These are phyloP conservation scores for Eutrema heterophyllum DNA, from an alignment of 345 rosid genomes.

Conservation along the genomic window DNA sequence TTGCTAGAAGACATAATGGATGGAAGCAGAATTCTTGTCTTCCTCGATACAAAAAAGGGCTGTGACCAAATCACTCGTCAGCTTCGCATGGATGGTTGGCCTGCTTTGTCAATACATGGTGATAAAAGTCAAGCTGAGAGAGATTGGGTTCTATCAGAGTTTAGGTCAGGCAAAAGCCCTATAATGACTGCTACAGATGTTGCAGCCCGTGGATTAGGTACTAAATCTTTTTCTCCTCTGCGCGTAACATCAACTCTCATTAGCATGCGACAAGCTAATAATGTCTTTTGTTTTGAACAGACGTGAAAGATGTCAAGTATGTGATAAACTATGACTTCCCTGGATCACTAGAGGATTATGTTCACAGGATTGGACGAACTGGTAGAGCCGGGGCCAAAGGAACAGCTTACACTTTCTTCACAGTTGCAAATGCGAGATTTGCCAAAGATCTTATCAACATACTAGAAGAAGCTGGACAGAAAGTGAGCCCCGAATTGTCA, in stretches of 20 bases:
- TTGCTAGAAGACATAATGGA: constrained; percentile 99
- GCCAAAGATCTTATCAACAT: constrained; percentile 86
- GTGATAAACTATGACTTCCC: constrained; percentile 99
- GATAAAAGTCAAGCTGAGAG: constrained; percentile 99
- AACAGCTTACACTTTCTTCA: constrained; percentile 96
- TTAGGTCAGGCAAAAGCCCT: constrained; percentile 95
- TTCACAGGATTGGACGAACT: constrained; percentile 95
- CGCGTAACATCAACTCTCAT: background rate
- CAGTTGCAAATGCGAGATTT: constrained; percentile 92
- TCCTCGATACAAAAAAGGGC: constrained; percentile 96
- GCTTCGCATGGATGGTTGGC: constrained; percentile 99
- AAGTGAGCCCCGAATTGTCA: constrained; percentile 77
- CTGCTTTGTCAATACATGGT: constrained; percentile 96
- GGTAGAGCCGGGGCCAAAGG: constrained; percentile 99
- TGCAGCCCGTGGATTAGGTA: constrained; percentile 99
- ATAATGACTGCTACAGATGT: constrained; percentile 99
- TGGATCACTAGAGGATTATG: constrained; percentile 97
- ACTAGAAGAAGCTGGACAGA: constrained; percentile 98
- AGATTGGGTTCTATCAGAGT: constrained; percentile 99
- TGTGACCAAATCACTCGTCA: constrained; percentile 98
- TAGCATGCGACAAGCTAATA: background rate
- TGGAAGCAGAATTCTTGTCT: constrained; percentile 93
- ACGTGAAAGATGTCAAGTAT: constrained; percentile 92
- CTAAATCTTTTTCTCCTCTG: background rate
- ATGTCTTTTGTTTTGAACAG: constrained; percentile 41